Evolutionary conservation across 176 grass and related monocot species (phyloP), one percentile per base, ranked within the genome.

Genomic region (Calamus simplicifolius): DNA sequence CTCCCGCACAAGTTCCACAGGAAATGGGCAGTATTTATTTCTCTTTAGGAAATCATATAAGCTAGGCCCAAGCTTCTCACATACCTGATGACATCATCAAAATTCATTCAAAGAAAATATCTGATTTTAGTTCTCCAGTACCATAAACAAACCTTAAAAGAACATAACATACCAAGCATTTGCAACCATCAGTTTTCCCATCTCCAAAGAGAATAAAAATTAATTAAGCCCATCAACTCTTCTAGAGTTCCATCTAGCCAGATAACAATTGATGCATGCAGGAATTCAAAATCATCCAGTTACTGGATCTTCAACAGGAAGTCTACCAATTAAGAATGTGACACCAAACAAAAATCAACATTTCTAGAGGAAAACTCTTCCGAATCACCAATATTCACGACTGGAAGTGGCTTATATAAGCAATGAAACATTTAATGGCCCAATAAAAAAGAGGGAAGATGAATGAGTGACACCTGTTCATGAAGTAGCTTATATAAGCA

Each of bases 51-150:
- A 97, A 87, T 91, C 93, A 97, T 82, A 97, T 70, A 97, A 88
- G 78, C 93, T 97, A 62, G 93, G 93, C 56, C 93, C 93, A 90
- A 97, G 93, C 93, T 90, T 97, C 93, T 97, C 93, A 97, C 91
- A 97, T 48, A 97, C 93, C 93, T 97, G 93, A 85, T 77, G 91
- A 84, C 77, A 95, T 52, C 73, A 97, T 87, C 54, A 68, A 90
- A 81, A 80, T 80, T 56, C 82, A 87, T 90, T 76, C 80, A 87
- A 89, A 81, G 75, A 87, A 79, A 72, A 74, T 59, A 67, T 75
- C 79, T 64, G 29, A 29, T 60, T 89, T 84, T 84, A 67, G 73
- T 58, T 81, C 70, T 59, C 62, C 54, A 74, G 73, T 69, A 77
- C 61, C 64, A 30, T n/a, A 72, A 15, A 54, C 60, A 13, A 81